Percentiles rank a stretch among this genome's conserved stretches.
Evolutionary conservation across 2,329 filamentous ascomycete species (phyloP).

Genomic region (Ilyonectria sp.): DNA sequence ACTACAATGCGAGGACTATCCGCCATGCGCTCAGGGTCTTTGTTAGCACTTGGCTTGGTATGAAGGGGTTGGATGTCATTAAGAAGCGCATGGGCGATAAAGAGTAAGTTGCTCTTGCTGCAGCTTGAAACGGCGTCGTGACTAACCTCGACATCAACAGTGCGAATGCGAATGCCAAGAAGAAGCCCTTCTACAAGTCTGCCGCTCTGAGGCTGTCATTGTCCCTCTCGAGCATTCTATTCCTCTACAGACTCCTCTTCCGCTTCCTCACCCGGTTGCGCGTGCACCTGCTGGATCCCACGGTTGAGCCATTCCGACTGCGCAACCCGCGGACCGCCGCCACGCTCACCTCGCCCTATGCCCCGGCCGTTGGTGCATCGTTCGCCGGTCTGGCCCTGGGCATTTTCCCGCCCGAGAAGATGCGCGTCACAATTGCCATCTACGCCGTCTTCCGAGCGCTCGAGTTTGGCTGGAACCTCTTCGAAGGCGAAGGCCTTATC

Average conservation of each 20-base stretch:
- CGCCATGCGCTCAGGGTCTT: constrained; percentile 82
- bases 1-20: constrained; percentile 79
- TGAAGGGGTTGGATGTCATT: constrained; percentile 75
- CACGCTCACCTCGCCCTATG: constrained; percentile 85
- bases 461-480: constrained; percentile 88
- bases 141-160: constrained; percentile 38
- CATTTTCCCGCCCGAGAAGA: constrained; percentile 75
- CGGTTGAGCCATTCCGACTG: constrained; percentile 83
- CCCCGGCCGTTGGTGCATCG: constrained; percentile 91
- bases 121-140: background rate
- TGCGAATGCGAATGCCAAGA: constrained; percentile 54
- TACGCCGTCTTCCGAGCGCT: constrained; percentile 85
- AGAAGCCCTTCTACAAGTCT: constrained; percentile 73
- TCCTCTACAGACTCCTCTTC: constrained; percentile 90
- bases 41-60: constrained; percentile 71
- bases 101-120: constrained; percentile 56
- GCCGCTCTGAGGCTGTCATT: constrained; percentile 83
- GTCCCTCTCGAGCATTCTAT: constrained; percentile 86
- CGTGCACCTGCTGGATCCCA: constrained; percentile 82
- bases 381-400: constrained; percentile 88
- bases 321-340: constrained; percentile 85
- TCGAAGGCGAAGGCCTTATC: constrained; percentile 80
- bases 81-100: constrained; percentile 62
- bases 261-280: constrained; percentile 90
- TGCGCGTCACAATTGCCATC: constrained; percentile 86